Base-by-base conservation (phyloP, 495 filamentous ascomycete species). In the Glarea lozoyensis region DNA sequence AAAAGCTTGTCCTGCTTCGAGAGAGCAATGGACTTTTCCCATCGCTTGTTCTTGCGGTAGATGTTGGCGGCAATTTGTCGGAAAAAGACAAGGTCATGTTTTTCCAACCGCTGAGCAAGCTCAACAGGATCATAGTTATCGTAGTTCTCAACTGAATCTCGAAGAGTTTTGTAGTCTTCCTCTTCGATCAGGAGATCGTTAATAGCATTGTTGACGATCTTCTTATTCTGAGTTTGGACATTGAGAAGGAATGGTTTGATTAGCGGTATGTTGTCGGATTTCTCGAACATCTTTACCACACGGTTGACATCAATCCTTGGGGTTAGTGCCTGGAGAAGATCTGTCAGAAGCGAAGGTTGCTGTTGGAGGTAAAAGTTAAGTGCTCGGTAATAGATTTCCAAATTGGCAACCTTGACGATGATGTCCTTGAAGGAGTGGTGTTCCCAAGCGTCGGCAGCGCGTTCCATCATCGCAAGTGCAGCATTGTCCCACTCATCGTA, bases 371-470 rank as follows among this genome's bases (percentile, higher is more conserved):
- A 99, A 71, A 96, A 97, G 73, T 89, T 95, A 52, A 99, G 75
- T 20, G 88, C 84, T 23, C 89, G 86, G 72, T 99, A 99, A 67
- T 95, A 97, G 60, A 99, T 97, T 65, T 99, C 93, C 57, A 97
- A 63, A 66, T 99, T 99, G 54, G 92, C 87, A 48, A 95, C 90
- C 77, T 97, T 97, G 68, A 94, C 81, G 44, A 95, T 74, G 48
- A 95, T 96, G 62, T 97, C 93, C 77, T 97, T 97, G 81, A 99
- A 97, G 21, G 90, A 93, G 65, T 97, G 92, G 67, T 99, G 93
- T 64, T 99, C 93, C 93, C 93, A 99, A 2, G 93, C 86, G 66
- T 97, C 90, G 40, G 94, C 82, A 25, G 93, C 86, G 53, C 92
- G 87, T 74, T 99, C 93, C 88, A 99, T 99, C 76, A 99, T 96